Evolutionary conservation across 2,329 filamentous ascomycete genomes (phyloP).

Genomic region (Aspergillus proliferans): DNA sequence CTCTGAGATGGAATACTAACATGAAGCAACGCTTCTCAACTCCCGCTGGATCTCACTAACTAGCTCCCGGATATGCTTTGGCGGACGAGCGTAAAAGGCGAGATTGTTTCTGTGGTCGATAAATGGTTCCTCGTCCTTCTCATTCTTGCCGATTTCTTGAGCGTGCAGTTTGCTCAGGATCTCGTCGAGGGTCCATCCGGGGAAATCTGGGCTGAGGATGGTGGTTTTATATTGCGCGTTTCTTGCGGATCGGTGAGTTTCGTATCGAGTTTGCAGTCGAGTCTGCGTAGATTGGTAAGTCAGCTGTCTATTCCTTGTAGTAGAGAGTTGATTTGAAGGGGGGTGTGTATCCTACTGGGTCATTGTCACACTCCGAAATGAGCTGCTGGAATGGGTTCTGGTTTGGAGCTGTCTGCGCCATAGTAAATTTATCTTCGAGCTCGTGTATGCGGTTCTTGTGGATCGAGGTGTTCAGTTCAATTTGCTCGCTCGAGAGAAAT

Average conservation of each 20-base stretch:
- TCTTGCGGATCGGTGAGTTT: slow-evolving; percentile 64
- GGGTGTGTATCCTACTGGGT: slow-evolving; percentile 51
- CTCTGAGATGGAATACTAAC: slow-evolving; percentile 46
- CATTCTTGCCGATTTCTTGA: slow-evolving; percentile 34
- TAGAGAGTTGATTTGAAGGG: neutral
- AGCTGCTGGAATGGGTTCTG: slow-evolving; percentile 69
- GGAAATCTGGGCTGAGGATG: slow-evolving; percentile 63
- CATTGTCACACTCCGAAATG: slow-evolving; percentile 60
- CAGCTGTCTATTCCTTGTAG: too few species aligned
- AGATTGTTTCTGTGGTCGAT: slow-evolving; percentile 73
- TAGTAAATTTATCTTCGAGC: neutral
- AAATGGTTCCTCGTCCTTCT: slow-evolving; percentile 59
- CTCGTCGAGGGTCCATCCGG: slow-evolving; percentile 67
- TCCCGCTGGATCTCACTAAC: slow-evolving; percentile 63
- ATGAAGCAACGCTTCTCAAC: slow-evolving; percentile 59
- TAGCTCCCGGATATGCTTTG: slow-evolving; percentile 62
- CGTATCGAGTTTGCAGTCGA: slow-evolving; percentile 64
- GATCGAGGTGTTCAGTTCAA: neutral
- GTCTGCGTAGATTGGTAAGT: slow-evolving; percentile 1
- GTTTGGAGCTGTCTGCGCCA: neutral
- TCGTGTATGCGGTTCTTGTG: neutral
- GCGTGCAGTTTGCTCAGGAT: slow-evolving; percentile 63
- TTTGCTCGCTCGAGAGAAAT: neutral
- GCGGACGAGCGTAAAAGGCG: slow-evolving; percentile 82
- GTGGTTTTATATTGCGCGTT: slow-evolving; percentile 70